These are phyloP conservation scores for Cladophialophora carrionii DNA, from an alignment of 2,329 filamentous ascomycete species.

Conservation along the genomic window DNA sequence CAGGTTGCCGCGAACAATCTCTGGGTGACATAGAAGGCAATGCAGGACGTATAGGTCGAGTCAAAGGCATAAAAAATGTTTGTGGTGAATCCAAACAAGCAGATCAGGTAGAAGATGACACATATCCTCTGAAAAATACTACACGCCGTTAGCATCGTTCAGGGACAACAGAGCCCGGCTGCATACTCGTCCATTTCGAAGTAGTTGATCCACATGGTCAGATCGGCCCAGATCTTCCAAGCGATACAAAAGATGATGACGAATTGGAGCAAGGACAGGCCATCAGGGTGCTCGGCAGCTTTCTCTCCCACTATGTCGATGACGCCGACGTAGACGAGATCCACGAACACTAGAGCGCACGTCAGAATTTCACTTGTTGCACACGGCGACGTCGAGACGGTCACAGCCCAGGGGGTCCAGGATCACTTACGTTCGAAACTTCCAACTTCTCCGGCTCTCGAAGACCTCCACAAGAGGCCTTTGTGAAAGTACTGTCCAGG, in stretches of 20 bases:
- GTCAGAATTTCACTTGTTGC: neutral
- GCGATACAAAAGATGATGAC: constrained; percentile 55
- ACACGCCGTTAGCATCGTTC: neutral
- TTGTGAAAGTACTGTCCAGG: constrained; percentile 61
- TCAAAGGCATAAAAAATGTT: constrained; percentile 50
- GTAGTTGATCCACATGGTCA: constrained; percentile 58
- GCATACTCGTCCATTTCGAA: constrained; percentile 55
- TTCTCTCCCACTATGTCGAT: constrained; percentile 55
- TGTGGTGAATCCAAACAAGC: constrained; percentile 65
- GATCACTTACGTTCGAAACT: constrained; percentile 49
- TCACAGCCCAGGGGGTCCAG: neutral
- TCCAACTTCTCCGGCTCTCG: constrained; percentile 56
- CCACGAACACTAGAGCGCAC: constrained; percentile 48
- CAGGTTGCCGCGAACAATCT: constrained; percentile 59
- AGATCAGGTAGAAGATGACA: constrained; percentile 65
- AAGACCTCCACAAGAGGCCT: constrained; percentile 65
- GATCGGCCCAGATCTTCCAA: constrained; percentile 54
- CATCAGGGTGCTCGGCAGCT: constrained; percentile 52
- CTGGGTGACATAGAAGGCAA: constrained; percentile 64
- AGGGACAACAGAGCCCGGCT: neutral
- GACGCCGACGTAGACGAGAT: constrained; percentile 53
- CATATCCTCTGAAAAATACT: constrained; percentile 48
- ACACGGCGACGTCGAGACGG: neutral
- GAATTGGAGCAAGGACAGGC: constrained; percentile 53
- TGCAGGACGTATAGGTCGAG: constrained; percentile 59